phyloP scores from a whole-genome alignment of 257 asterid genomes.

The Buddleja alternifolia region DNA sequence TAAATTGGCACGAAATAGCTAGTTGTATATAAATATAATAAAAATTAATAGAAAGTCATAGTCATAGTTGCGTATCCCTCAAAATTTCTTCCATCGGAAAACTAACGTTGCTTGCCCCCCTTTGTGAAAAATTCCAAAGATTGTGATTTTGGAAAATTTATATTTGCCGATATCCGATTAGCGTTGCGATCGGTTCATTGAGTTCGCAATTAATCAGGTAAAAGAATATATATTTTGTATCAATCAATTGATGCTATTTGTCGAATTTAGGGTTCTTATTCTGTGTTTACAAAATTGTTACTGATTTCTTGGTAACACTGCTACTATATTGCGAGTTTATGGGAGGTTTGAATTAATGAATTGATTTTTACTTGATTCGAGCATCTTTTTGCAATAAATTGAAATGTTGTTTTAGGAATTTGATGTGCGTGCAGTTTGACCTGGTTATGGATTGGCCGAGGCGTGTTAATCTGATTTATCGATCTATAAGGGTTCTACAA shows the following conservation, averaged over 20 bases:
- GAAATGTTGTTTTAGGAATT: background rate
- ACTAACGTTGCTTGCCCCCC: conserved; percentile 11
- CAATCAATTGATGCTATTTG: background rate
- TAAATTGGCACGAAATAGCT: background rate
- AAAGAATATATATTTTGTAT: background rate
- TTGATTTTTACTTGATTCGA: conserved; percentile 1
- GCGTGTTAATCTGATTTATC: background rate
- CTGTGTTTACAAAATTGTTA: background rate
- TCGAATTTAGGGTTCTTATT: background rate
- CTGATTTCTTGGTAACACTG: background rate
- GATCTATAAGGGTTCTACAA: background rate
- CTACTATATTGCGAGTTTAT: background rate
- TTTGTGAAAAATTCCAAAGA: background rate
- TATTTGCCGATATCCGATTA: conserved; percentile 6
- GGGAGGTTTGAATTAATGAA: conserved; percentile 5
- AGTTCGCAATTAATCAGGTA: conserved; percentile 36
- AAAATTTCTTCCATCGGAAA: background rate
- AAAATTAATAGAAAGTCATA: background rate
- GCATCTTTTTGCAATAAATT: background rate
- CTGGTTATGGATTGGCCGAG: background rate
- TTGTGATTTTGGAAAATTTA: background rate
- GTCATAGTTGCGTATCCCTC: background rate
- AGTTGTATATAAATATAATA: no score
- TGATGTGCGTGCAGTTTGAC: background rate
- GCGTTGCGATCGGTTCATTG: conserved; percentile 19